Percentiles rank a stretch among this genome's conserved stretches.
phyloP scores from a whole-genome alignment of 805 yeast species.

The Zygotorulaspora sp. region DNA sequence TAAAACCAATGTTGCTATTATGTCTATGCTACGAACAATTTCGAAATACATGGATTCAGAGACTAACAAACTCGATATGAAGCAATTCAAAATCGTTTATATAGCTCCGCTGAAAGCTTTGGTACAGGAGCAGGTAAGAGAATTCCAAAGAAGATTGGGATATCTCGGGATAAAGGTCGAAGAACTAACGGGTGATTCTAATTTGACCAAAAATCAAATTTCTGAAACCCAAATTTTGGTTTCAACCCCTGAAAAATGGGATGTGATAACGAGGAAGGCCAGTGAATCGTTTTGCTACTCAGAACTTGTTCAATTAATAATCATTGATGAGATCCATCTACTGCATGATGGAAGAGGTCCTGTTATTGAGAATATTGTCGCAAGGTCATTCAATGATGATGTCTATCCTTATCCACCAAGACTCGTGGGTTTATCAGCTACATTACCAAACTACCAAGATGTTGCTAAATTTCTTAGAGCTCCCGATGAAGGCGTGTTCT shows the following conservation, averaged over 20 bases:
- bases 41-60: slow-evolving; percentile 45
- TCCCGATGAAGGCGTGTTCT: slow-evolving; percentile 59
- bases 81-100: slow-evolving; percentile 72
- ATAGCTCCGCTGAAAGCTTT: slow-evolving; percentile 92
- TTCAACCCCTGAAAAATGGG: slow-evolving; percentile 98
- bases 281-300: slow-evolving; percentile 61
- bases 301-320: slow-evolving; percentile 59
- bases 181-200: slow-evolving; percentile 88
- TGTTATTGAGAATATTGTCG: slow-evolving; percentile 80
- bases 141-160: slow-evolving; percentile 64
- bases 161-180: slow-evolving; percentile 67
- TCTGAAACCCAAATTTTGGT: slow-evolving; percentile 75
- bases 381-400: slow-evolving; percentile 50
- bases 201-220: slow-evolving; percentile 70
- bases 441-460: slow-evolving; percentile 82
- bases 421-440: slow-evolving; percentile 84
- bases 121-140: slow-evolving; percentile 91
- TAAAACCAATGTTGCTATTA: slow-evolving; percentile 93
- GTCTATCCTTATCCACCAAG: slow-evolving; percentile 50
- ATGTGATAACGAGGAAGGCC: slow-evolving; percentile 82
- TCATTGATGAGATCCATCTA: slow-evolving; percentile 89
- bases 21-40: slow-evolving; percentile 64
- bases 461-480: slow-evolving; percentile 80
- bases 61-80: slow-evolving; percentile 48
- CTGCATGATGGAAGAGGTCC: slow-evolving; percentile 95